Percentiles rank a stretch among this genome's conserved stretches.
phyloP scores from a whole-genome alignment of 1,284 basidiomycete genomes.

The Termitomyces sp. region DNA sequence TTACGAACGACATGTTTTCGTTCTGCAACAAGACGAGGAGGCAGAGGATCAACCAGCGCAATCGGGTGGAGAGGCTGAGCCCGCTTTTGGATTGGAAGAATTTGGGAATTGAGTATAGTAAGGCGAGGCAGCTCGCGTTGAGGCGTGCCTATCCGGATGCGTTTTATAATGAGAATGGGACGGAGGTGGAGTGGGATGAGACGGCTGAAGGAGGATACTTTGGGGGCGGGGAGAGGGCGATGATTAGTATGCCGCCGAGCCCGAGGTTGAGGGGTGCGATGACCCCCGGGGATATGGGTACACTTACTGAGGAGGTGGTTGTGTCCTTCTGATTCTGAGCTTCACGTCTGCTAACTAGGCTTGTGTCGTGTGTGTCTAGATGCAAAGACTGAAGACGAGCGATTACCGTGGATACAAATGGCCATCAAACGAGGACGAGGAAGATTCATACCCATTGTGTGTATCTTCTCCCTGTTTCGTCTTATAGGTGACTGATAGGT shows the following conservation, averaged over 20 bases:
- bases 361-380: conserved; percentile 45
- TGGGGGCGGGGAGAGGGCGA: conserved; percentile 30
- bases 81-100: conserved; percentile 98
- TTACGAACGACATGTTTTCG: conserved; percentile 68
- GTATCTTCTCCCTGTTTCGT: conserved; percentile 10
- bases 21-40: conserved; percentile 90
- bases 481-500: not conserved
- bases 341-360: not conserved
- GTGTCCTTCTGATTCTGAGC: conserved; percentile 15
- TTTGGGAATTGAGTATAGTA: conserved; percentile 94
- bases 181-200: conserved; percentile 40
- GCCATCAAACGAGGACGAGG: conserved; percentile 75
- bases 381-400: conserved; percentile 82
- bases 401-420: conserved; percentile 83
- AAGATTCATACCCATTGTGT: conserved; percentile 88
- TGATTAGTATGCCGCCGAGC: conserved; percentile 76
- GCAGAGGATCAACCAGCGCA: conserved; percentile 97
- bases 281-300: conserved; percentile 92
- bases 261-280: conserved; percentile 79
- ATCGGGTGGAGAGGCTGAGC: conserved; percentile 90
- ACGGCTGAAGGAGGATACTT: conserved; percentile 51
- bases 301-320: conserved; percentile 84
- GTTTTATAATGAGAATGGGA: conserved; percentile 55
- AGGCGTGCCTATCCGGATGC: conserved; percentile 93
- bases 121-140: conserved; percentile 89